These are phyloP conservation scores for Nelumbo lutea DNA, from an alignment of 164 flowering plant genomes.

Conservation along the genomic window DNA sequence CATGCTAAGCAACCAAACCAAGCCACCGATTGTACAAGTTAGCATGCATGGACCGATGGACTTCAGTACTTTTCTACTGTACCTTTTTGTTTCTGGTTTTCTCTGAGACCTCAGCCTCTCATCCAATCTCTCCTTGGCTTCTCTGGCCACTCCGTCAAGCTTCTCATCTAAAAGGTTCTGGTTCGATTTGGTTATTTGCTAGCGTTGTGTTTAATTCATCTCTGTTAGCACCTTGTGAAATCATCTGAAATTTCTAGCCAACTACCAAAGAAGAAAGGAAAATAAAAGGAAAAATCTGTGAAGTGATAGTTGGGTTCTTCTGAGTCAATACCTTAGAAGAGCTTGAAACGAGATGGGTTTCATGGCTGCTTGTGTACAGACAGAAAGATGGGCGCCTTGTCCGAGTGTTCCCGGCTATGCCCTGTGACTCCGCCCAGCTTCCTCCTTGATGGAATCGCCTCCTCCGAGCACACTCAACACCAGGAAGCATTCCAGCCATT, in stretches of 20 bases:
- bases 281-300: slow-evolving; percentile 2
- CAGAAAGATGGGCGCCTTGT: slow-evolving; percentile 34
- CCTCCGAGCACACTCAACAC: slow-evolving; percentile 68
- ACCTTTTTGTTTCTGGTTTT: slow-evolving; percentile 42
- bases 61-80: neutral
- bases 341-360: slow-evolving; percentile 26
- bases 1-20: neutral
- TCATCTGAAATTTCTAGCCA: neutral
- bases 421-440: slow-evolving; percentile 16
- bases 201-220: neutral
- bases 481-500: slow-evolving; percentile 72
- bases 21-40: neutral
- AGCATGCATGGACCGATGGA: neutral
- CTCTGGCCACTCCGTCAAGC: slow-evolving; percentile 64
- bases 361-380: slow-evolving; percentile 29
- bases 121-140: slow-evolving; percentile 77
- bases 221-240: neutral
- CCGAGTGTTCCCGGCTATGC: slow-evolving; percentile 10
- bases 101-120: slow-evolving; percentile 44
- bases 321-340: slow-evolving; percentile 21
- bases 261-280: neutral
- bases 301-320: neutral
- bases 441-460: slow-evolving; percentile 48
- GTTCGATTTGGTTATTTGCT: too few relatives aligned
- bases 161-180: slow-evolving; percentile 21